phyloP scores from a whole-genome alignment of 148 eudicot species.

The Arctostaphylos glauca region DNA sequence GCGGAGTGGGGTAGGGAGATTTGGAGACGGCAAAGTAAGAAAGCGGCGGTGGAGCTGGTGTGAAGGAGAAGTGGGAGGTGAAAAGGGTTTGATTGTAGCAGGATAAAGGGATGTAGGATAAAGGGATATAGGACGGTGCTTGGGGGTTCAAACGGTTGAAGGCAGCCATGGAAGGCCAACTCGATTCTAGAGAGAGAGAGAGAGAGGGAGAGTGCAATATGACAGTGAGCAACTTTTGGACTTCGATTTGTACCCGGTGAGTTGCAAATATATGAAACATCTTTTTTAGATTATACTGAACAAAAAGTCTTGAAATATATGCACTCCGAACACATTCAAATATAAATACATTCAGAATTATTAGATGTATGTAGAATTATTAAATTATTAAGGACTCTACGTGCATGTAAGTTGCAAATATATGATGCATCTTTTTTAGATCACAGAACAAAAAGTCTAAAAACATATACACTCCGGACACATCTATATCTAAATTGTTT shows the following conservation, averaged over 20 bases:
- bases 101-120: background rate
- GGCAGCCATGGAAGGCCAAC: background rate
- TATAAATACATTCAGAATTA: too few relatives aligned
- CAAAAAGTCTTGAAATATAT: too few relatives aligned
- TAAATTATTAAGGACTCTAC: too few relatives aligned
- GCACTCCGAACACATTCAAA: too few relatives aligned
- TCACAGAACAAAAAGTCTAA: too few relatives aligned
- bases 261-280: too few relatives aligned
- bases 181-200: background rate
- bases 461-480: too few relatives aligned
- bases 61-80: background rate
- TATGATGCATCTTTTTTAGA: too few relatives aligned
- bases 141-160: conserved; percentile 1
- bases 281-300: too few relatives aligned
- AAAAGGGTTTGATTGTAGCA: background rate
- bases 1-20: background rate
- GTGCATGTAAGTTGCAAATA: too few relatives aligned
- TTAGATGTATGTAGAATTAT: too few relatives aligned
- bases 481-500: too few relatives aligned
- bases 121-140: background rate
- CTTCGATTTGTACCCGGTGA: background rate
- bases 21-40: background rate
- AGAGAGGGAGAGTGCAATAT: background rate
- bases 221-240: background rate
- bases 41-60: background rate